Percentiles rank a stretch among this genome's conserved stretches.
phyloP scores from a whole-genome alignment of 441 rosid species.

The Pelargonium myrrhifolium region DNA sequence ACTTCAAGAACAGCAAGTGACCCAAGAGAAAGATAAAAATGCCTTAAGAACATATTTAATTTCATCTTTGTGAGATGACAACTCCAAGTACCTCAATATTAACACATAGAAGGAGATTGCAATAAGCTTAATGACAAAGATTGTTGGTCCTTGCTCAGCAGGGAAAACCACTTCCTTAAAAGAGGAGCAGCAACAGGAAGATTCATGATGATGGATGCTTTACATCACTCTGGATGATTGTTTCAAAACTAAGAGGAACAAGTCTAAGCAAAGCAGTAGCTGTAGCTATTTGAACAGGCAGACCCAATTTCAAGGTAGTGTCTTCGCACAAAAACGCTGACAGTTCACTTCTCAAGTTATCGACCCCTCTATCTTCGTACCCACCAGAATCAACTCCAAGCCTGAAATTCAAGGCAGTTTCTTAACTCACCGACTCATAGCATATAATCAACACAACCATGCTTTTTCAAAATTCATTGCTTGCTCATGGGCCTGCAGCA shows the following conservation, averaged over 20 bases:
- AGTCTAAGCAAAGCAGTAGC: conserved; percentile 45
- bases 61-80: too few relatives aligned
- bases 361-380: conserved; percentile 44
- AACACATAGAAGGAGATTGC: conserved; percentile 7
- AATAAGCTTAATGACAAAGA: conserved; percentile 22
- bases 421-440: too few relatives aligned
- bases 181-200: conserved; percentile 25
- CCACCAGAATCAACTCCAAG: conserved; percentile 56
- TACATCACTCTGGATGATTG: conserved; percentile 22
- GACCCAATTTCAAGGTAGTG: conserved; percentile 26
- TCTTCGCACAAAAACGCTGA: conserved; percentile 34
- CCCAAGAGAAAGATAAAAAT: too few relatives aligned
- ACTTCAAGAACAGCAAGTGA: too few relatives aligned
- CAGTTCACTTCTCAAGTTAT: conserved; percentile 38
- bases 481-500: too few relatives aligned
- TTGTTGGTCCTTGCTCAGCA: conserved; percentile 42
- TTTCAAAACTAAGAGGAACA: conserved; percentile 27
- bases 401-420: too few relatives aligned
- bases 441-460: too few relatives aligned
- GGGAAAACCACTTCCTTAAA: conserved; percentile 51
- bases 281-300: conserved; percentile 54
- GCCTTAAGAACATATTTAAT: too few relatives aligned
- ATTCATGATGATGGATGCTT: conserved; percentile 21
- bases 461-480: too few relatives aligned
- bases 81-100: too few relatives aligned